Conservation (phyloP, 176 grass and related monocot genomes). For the Carex myosuroides region DNA sequence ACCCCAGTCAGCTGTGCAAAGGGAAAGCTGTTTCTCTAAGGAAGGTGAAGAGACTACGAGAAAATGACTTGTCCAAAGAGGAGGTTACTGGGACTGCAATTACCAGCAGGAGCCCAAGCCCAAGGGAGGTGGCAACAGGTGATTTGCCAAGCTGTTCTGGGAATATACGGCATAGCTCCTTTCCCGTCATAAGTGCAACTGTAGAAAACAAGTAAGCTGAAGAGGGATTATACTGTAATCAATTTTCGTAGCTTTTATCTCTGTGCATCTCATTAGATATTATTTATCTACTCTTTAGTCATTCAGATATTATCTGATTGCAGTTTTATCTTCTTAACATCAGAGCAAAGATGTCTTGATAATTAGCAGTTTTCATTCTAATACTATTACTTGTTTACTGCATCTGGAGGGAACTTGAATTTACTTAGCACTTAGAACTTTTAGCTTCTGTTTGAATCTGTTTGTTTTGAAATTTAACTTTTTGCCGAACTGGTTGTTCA, state of each 20-base stretch:
- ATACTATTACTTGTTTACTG: neutral
- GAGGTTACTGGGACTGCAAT: constrained; percentile 1
- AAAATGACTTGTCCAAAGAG: constrained; percentile 12
- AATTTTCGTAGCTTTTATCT: neutral
- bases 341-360: neutral
- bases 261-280: neutral
- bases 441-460: neutral
- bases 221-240: neutral
- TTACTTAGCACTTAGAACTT: neutral
- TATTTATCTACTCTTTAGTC: neutral
- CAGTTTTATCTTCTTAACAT: constrained; percentile 3
- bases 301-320: neutral
- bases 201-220: constrained; percentile 54
- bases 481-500: no score
- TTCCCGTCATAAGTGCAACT: constrained; percentile 55
- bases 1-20: neutral
- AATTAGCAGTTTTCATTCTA: neutral
- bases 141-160: constrained; percentile 15
- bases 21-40: neutral
- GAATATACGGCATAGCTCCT: constrained; percentile 38
- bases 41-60: neutral
- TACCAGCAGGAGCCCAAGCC: constrained; percentile 7
- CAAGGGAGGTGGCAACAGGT: constrained; percentile 20
- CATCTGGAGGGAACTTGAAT: neutral
- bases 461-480: neutral